Percentiles rank a stretch among this genome's conserved stretches.
phyloP scores from a whole-genome alignment of 257 asterid species.

The Buddleja alternifolia region DNA sequence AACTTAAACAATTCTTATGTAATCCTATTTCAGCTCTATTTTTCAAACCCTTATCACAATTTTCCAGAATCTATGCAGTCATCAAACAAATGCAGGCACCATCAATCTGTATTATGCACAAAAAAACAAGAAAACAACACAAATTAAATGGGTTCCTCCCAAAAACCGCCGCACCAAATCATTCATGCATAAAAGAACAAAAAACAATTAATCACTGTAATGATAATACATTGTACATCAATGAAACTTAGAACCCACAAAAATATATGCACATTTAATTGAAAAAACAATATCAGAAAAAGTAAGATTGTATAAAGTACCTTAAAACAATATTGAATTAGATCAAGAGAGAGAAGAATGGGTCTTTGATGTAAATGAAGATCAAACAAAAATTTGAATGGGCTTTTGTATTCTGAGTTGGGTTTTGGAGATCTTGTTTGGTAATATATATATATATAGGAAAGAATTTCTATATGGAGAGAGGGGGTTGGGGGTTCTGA shows the following conservation, averaged over 20 bases:
- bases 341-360: constrained; percentile 35
- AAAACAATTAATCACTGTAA: constrained; percentile 8
- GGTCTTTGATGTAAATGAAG: constrained; percentile 29
- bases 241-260: constrained; percentile 7
- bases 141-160: not conserved
- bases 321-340: constrained; percentile 26
- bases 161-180: not conserved
- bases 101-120: constrained; percentile 44
- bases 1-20: constrained; percentile 27
- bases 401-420: constrained; percentile 32
- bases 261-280: constrained; percentile 5
- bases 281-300: not conserved
- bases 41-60: constrained; percentile 45
- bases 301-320: constrained; percentile 25
- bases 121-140: constrained; percentile 9
- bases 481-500: constrained; percentile 35
- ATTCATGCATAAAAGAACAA: constrained; percentile 14
- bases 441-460: constrained; percentile 31
- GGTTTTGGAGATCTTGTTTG: constrained; percentile 36
- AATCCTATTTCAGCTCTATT: constrained; percentile 31
- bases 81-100: constrained; percentile 41
- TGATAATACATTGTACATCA: constrained; percentile 13
- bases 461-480: constrained; percentile 13
- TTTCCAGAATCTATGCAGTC: constrained; percentile 35
- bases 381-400: constrained; percentile 30